Percentiles rank a stretch among this genome's conserved stretches.
These are phyloP conservation scores for Trypanosoma cruzi DNA, from an alignment of 208 protist species.

Conservation along the genomic window DNA sequence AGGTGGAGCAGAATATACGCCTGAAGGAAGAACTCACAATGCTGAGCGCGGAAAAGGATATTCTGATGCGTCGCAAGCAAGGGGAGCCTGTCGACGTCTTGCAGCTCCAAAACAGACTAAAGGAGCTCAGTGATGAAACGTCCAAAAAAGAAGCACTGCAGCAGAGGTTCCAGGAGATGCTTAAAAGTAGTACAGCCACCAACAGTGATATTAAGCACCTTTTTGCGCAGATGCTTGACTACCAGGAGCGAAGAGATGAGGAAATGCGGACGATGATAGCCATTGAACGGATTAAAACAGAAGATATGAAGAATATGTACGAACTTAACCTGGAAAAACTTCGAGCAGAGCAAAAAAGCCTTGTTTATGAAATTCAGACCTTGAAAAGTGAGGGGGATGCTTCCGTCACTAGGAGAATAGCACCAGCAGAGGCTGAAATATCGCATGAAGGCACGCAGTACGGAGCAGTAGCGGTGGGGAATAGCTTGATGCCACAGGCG, in stretches of 20 bases:
- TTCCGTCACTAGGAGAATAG: not conserved
- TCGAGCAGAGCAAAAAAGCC: constrained; percentile 8
- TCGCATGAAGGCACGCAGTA: not conserved
- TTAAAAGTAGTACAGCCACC: constrained; percentile 36
- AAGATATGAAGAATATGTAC: constrained; percentile 48
- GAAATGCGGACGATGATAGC: constrained; percentile 51
- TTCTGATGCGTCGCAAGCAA: constrained; percentile 26
- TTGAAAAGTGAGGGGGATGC: not conserved
- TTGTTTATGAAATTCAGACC: not conserved
- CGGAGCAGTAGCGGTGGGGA: not conserved
- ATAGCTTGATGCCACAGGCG: not conserved
- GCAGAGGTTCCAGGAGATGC: constrained; percentile 50
- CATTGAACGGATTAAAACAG: constrained; percentile 56
- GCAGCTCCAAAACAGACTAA: constrained; percentile 31
- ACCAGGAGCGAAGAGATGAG: constrained; percentile 62
- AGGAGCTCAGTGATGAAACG: constrained; percentile 26
- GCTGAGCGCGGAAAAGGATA: constrained; percentile 45
- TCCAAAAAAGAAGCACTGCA: constrained; percentile 45
- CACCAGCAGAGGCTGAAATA: not conserved
- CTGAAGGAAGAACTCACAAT: constrained; percentile 51
- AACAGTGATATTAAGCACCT: constrained; percentile 58
- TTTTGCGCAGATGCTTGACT: constrained; percentile 73
- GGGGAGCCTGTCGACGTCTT: constrained; percentile 23
- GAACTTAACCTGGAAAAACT: constrained; percentile 25
- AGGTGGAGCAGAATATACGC: constrained; percentile 43